phyloP scores from a whole-genome alignment of 2,329 filamentous ascomycete species.

The Aureobasidium sp. region DNA sequence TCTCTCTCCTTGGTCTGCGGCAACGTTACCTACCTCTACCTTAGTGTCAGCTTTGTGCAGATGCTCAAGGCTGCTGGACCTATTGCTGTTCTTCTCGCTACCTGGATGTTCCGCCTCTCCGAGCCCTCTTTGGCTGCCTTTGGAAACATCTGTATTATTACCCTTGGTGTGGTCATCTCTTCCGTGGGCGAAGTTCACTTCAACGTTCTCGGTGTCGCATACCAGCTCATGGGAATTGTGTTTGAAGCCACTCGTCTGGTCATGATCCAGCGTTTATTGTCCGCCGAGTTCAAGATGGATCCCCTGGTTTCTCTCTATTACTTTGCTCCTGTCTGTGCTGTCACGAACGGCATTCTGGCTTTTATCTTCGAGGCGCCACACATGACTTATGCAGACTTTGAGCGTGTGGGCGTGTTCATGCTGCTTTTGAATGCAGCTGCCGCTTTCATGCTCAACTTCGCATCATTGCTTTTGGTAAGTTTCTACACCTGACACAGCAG shows the following conservation, averaged over 20 bases:
- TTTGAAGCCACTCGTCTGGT: slow-evolving; percentile 21
- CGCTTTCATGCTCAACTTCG: slow-evolving; percentile 21
- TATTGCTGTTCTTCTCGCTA: slow-evolving; percentile 20
- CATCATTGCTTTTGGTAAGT: slow-evolving; percentile 21
- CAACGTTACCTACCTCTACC: slow-evolving; percentile 24
- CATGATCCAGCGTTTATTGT: slow-evolving; percentile 20
- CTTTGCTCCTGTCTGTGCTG: slow-evolving; percentile 22
- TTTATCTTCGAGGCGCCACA: slow-evolving; percentile 19
- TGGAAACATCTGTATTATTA: slow-evolving; percentile 22
- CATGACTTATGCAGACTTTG: slow-evolving; percentile 18
- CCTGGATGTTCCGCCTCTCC: slow-evolving; percentile 19
- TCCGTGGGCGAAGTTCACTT: slow-evolving; percentile 22
- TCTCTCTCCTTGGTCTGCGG: slow-evolving; percentile 22
- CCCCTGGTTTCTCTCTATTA: slow-evolving; percentile 23
- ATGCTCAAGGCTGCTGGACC: slow-evolving; percentile 25
- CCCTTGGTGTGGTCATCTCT: slow-evolving; percentile 21
- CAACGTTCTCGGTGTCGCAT: slow-evolving; percentile 20
- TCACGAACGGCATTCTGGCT: slow-evolving; percentile 19
- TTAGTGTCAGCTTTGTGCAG: slow-evolving; percentile 25
- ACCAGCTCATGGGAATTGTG: slow-evolving; percentile 19
- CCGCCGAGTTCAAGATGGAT: slow-evolving; percentile 23
- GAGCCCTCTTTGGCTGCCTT: slow-evolving; percentile 19
- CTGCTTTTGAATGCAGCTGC: slow-evolving; percentile 20
- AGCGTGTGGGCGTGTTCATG: slow-evolving; percentile 19
- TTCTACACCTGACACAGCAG: neutral